Conservation (phyloP, 1,139 yeast genomes). For the Eremothecium cymbalariae region DNA sequence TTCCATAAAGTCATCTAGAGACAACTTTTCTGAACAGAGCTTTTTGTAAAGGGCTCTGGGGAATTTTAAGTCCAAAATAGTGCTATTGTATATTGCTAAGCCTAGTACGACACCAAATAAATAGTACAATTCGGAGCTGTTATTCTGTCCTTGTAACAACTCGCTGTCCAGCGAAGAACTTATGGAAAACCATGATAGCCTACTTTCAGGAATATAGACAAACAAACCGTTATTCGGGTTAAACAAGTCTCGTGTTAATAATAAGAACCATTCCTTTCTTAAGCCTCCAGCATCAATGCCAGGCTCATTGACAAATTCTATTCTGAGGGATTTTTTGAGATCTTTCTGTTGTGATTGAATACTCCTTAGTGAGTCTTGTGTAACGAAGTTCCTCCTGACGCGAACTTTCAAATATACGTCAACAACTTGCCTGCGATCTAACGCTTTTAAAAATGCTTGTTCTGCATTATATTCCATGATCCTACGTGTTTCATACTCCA, state of each 20-base stretch:
- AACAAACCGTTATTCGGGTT: conserved; percentile 59
- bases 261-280: conserved; percentile 83
- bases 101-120: conserved; percentile 82
- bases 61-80: conserved; percentile 69
- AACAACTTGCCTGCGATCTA: conserved; percentile 51
- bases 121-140: conserved; percentile 45
- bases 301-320: conserved; percentile 78
- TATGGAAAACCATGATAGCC: conserved; percentile 65
- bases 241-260: conserved; percentile 63
- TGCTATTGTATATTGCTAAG: conserved; percentile 82
- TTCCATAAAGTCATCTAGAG: conserved; percentile 55
- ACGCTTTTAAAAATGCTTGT: conserved; percentile 73
- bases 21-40: conserved; percentile 48
- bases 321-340: conserved; percentile 63
- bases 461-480: conserved; percentile 86
- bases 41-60: conserved; percentile 74
- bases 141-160: conserved; percentile 19
- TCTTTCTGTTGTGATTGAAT: conserved; percentile 48
- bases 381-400: conserved; percentile 59
- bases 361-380: conserved; percentile 67
- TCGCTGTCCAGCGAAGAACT: conserved; percentile 34
- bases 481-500: conserved; percentile 75
- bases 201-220: conserved; percentile 57
- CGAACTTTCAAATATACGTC: conserved; percentile 62
- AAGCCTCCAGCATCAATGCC: conserved; percentile 95